Evolutionary conservation across 1,284 basidiomycete genomes (phyloP).

Genomic region (Acaromyces ingoldii): DNA sequence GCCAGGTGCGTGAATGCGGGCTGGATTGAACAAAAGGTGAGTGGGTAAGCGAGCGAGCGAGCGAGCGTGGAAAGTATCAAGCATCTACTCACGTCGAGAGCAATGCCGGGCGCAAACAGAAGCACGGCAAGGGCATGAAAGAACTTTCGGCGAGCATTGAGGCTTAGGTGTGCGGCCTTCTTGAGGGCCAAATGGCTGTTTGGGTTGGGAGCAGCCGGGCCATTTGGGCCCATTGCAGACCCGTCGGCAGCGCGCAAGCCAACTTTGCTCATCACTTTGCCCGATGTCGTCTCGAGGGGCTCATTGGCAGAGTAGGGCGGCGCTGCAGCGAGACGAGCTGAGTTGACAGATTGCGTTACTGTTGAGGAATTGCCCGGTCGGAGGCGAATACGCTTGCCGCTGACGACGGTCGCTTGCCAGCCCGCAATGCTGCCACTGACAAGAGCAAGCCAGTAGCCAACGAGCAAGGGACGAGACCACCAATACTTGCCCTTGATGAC

Average conservation of each 20-base stretch:
- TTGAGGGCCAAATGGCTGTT: slow-evolving; percentile 26
- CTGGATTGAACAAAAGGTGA: slow-evolving; percentile 54
- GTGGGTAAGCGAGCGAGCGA: slow-evolving; percentile 3
- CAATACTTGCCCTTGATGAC: slow-evolving; percentile 67
- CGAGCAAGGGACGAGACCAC: slow-evolving; percentile 76
- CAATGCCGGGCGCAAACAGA: slow-evolving; percentile 92
- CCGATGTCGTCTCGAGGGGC: neutral
- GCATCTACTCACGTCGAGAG: slow-evolving; percentile 68
- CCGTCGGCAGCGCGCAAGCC: neutral
- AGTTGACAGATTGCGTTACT: slow-evolving; percentile 1
- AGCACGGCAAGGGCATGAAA: slow-evolving; percentile 93
- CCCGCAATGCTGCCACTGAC: slow-evolving; percentile 79
- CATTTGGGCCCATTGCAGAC: no score
- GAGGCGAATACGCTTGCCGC: slow-evolving; percentile 29
- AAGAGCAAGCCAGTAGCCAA: slow-evolving; percentile 78
- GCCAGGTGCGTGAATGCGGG: slow-evolving; percentile 92
- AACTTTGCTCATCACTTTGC: slow-evolving; percentile 4
- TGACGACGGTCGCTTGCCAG: slow-evolving; percentile 62
- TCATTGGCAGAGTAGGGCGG: neutral
- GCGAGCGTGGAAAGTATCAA: slow-evolving; percentile 12
- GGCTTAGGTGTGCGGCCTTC: slow-evolving; percentile 57
- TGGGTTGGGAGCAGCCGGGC: slow-evolving; percentile 20
- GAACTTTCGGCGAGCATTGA: slow-evolving; percentile 94
- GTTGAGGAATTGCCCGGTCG: neutral
- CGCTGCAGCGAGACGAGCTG: slow-evolving; percentile 10